phyloP scores from a whole-genome alignment of 176 grass and related monocot species.

The Rhynchospora pubera region DNA sequence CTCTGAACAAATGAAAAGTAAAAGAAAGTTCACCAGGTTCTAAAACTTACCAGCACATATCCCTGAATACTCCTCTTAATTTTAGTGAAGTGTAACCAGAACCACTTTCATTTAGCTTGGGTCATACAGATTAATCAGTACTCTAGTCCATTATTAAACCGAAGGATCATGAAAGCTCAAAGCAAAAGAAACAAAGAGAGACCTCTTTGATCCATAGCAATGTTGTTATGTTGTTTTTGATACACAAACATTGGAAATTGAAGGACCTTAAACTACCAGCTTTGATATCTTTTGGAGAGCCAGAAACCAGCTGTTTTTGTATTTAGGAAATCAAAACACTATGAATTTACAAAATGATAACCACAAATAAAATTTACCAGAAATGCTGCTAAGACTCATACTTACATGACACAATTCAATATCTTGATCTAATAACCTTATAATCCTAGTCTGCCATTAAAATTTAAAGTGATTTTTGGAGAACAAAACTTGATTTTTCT shows the following conservation, averaged over 20 bases:
- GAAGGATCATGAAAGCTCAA: not conserved
- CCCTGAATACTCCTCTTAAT: not conserved
- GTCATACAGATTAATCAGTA: not conserved
- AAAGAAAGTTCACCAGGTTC: not conserved
- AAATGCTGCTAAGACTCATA: not conserved
- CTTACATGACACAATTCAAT: not conserved
- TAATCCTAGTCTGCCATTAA: constrained; percentile 8
- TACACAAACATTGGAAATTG: not conserved
- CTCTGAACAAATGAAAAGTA: not conserved
- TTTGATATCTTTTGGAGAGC: not conserved
- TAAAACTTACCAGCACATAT: not conserved
- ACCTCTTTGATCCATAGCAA: not conserved
- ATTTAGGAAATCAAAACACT: not conserved
- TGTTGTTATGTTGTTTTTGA: not conserved
- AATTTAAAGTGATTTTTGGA: not conserved
- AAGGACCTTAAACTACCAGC: not conserved
- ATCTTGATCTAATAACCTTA: constrained; percentile 10
- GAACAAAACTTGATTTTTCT: not conserved
- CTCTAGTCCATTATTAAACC: not conserved
- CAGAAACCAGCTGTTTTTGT: not conserved
- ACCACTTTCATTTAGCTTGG: not conserved
- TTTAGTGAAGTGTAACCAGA: not conserved
- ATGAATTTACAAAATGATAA: constrained; percentile 20
- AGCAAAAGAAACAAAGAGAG: not conserved
- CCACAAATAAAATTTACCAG: not conserved